Evolutionary conservation across 140 eudicot genomes (phyloP), one percentile per base, ranked within the genome.

Genomic region (Artemisia princeps): DNA sequence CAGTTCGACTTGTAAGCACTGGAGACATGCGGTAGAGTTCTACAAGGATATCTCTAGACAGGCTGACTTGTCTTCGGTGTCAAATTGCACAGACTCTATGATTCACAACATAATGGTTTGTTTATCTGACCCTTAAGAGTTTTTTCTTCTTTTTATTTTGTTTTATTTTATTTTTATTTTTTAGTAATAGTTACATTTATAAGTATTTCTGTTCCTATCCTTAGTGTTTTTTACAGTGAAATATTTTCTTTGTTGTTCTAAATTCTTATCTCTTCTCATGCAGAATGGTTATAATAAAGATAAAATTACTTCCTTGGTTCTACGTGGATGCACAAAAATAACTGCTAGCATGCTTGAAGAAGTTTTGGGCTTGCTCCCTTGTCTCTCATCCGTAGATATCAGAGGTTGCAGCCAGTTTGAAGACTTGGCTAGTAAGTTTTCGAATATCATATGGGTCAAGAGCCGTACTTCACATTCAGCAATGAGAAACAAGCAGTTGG

Each of bases 331-430:
- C 83, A 76, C 83, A 14, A 77, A 80, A 79, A 77, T 91, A 77
- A 74, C 95, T 59, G 72, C 95, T 45, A 71, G 53, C 56, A 67
- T 74, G 75, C 89, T 91, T 60, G 98, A 85, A 75, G 89, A 78
- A 52, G 68, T 91, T 55, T 80, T 91, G 72, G 78, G 68, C 55
- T 74, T 82, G 54, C 82, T 91, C 65, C 84, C 96, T 48, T 40
- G 56, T 67, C 42, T 88, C 74, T 87, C 92, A 28, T 76, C 56
- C 49, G 51, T 91, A 59, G 96, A 91, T 74, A 85, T 91, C 62
- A 79, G 96, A 81, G 96, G 95, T 52, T 91, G 98, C 76, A 76
- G 77, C 76, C 98, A 91, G 78, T 81, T 91, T 45, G 96, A 84
- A 70, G 98, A 87, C 66, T 40, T 85, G 82, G 59, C 79, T 64